Percentiles rank a stretch among this genome's conserved stretches.
These are phyloP conservation scores for Pythium sukuiense DNA, from an alignment of 352 stramenopile species.

Conservation along the genomic window DNA sequence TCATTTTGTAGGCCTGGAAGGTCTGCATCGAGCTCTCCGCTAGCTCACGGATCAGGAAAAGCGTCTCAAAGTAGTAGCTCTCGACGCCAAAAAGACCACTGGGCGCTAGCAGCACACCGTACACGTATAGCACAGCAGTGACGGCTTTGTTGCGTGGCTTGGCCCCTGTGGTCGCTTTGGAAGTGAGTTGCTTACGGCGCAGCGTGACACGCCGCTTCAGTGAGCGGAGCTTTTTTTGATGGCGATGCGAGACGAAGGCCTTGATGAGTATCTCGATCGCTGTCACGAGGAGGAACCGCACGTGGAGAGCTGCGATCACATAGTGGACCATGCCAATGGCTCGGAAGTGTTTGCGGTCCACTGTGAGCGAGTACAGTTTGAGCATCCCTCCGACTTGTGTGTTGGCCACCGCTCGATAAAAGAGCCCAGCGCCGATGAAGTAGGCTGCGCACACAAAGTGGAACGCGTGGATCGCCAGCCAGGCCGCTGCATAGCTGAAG, in stretches of 20 bases:
- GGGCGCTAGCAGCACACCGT: not conserved
- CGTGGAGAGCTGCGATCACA: not conserved
- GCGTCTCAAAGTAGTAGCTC: conserved; percentile 16
- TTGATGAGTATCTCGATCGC: not conserved
- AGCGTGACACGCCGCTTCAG: not conserved
- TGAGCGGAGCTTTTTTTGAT: not conserved
- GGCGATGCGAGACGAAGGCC: not conserved
- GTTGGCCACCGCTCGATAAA: not conserved
- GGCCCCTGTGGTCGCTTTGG: no score
- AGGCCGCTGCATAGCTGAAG: not conserved
- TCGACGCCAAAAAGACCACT: conserved; percentile 18
- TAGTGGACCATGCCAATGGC: not conserved
- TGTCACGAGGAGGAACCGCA: not conserved
- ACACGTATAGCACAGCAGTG: not conserved
- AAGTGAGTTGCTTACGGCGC: not conserved
- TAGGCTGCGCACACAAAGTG: conserved; percentile 10
- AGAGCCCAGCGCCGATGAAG: not conserved
- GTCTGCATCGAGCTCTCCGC: conserved; percentile 17
- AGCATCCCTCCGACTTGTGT: not conserved
- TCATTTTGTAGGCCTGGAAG: conserved; percentile 20
- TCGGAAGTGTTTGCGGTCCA: not conserved
- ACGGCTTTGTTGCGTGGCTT: no score
- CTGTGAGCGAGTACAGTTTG: conserved; percentile 11
- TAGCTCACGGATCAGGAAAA: conserved; percentile 18
- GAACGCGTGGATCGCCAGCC: not conserved